Base-by-base conservation (phyloP, 768 basidiomycete genomes). In the Tulasnella sp. region DNA sequence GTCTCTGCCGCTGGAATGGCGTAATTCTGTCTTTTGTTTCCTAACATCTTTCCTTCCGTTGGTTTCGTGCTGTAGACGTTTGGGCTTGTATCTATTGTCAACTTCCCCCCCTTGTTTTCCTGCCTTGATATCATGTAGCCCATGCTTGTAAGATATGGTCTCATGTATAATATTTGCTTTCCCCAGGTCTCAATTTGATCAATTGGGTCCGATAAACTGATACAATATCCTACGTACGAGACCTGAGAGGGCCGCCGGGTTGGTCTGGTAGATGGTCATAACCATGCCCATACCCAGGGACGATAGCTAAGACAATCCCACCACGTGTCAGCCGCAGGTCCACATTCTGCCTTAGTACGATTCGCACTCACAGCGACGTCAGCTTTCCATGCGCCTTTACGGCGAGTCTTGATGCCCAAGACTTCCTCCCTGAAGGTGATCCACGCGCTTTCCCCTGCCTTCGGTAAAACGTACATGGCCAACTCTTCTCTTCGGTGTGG, bases 201-300 rank as follows among this genome's bases (percentile, higher is more conserved):
- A 96, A 85, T 96, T 96, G 1, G 95, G 94, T 3, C 96, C 96
- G 84, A 97, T 91, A 81, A 96, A 95, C 84, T 97, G 95, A 85
- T 96, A 97, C 83, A 96, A 82, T 82, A 96, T 91, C 80, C 92
- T 88, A 82, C 95, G 88, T 5, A 96, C 94, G 24, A 96, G 87
- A 1, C 94, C 93, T 0, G 93, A 94, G 22, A 97, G 88, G 94
- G 92, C 74, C 94, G 91, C 0, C 94, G 95, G 83, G 18, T 58
- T 73, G 40, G n/a, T 46, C 78, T 81, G 75, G 41, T 58, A 77
- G 76, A 81, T 60, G 18, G 81, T 92, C 94, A 96, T 93, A 54
- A 97, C 94, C 95, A 98, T 94, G 7, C 92, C 93, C 93, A 96
- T 95, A 11, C 93, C 96, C 80, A 93, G 88, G 2, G 92, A 91